These are phyloP conservation scores for Vanderwaltozyma tropicalis DNA, from an alignment of 805 yeast genomes.

Conservation along the genomic window DNA sequence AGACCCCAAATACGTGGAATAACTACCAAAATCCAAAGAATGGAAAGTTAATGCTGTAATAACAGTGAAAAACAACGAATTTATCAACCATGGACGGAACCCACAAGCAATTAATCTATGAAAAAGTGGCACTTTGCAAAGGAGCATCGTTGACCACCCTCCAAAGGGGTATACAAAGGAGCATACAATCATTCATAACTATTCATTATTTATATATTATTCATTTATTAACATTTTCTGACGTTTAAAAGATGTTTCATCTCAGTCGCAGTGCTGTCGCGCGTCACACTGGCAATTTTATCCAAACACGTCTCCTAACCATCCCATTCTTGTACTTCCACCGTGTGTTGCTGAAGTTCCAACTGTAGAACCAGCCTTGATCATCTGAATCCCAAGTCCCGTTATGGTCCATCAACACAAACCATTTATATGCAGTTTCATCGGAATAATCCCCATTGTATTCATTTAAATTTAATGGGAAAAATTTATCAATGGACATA, in stretches of 20 bases:
- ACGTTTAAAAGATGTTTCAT: not conserved
- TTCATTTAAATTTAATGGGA: conserved; percentile 10
- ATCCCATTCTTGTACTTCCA: conserved; percentile 64
- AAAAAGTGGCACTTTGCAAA: no score
- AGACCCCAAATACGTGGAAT: no score
- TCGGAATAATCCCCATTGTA: not conserved
- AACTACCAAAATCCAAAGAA: no score
- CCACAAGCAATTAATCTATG: no score
- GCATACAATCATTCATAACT: not conserved
- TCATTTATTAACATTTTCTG: not conserved
- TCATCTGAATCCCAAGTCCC: conserved; percentile 54
- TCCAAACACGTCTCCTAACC: conserved; percentile 62
- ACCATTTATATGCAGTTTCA: conserved; percentile 39
- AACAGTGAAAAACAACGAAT: no score
- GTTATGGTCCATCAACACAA: conserved; percentile 47
- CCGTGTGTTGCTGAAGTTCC: conserved; percentile 34
- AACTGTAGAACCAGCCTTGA: conserved; percentile 73
- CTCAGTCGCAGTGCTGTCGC: not conserved
- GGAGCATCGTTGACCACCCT: no score
- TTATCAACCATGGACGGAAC: no score
- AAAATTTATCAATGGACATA: conserved; percentile 12
- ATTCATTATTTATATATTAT: not conserved
- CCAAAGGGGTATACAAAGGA: not conserved
- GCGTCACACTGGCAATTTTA: conserved; percentile 29
- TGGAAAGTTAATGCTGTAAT: no score